Evolutionary conservation across 108 stramenopile genomes (phyloP).

Genomic region (Discostella stelligeroides): DNA sequence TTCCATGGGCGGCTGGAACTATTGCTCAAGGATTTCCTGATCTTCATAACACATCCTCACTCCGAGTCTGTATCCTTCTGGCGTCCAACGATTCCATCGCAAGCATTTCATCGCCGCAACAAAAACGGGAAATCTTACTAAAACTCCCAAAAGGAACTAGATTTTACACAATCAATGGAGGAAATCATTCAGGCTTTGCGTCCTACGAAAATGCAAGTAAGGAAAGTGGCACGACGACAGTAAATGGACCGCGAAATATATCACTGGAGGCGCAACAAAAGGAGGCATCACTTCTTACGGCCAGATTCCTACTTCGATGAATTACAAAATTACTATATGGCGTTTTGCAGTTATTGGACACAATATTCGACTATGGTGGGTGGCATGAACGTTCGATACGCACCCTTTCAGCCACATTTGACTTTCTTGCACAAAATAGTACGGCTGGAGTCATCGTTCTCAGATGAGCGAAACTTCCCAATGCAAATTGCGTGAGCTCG

Average conservation of each 20-base stretch:
- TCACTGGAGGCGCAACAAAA: slow-evolving; percentile 9
- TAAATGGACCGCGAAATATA: slow-evolving; percentile 8
- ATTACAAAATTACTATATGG: neutral
- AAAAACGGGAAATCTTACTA: slow-evolving; percentile 21
- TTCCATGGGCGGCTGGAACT: slow-evolving; percentile 37
- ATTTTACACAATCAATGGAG: slow-evolving; percentile 27
- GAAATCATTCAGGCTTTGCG: slow-evolving; percentile 42
- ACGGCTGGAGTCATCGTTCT: slow-evolving; percentile 7
- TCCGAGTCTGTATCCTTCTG: slow-evolving; percentile 26
- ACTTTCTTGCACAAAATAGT: slow-evolving; percentile 22
- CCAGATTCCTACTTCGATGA: slow-evolving; percentile 7
- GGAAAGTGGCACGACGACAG: neutral
- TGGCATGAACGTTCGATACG: no score
- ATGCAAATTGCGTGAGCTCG: slow-evolving; percentile 27
- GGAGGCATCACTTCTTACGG: neutral
- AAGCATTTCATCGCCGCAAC: slow-evolving; percentile 15
- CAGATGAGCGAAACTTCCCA: slow-evolving; percentile 25
- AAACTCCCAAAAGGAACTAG: slow-evolving; percentile 26
- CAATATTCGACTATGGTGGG: neutral
- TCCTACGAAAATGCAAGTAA: slow-evolving; percentile 27
- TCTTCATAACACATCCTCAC: slow-evolving; percentile 8
- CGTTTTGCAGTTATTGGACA: neutral
- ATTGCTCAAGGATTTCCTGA: slow-evolving; percentile 18
- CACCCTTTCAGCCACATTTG: neutral
- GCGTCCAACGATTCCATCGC: slow-evolving; percentile 39